Evolutionary conservation across 192 early-diverging fungal species (phyloP), one percentile per base, ranked within the genome.

Genomic region (Pilobolus umbonatus): DNA sequence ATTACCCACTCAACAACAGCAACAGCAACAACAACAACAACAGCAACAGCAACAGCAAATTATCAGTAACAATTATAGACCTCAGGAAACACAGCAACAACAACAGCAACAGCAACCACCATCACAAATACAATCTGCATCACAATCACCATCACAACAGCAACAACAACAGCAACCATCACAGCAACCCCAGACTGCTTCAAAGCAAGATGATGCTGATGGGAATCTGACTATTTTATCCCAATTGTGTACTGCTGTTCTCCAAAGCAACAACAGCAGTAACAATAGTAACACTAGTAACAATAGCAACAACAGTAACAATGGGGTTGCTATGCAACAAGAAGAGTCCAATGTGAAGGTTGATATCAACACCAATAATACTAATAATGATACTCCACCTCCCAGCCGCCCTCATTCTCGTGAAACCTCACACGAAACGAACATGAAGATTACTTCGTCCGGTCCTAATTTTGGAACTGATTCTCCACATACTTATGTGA

Each of bases 321-420:
- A 22, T 1, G 43, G 17, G 17, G 15, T 21, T 0, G 46, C 21
- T 14, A 42, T 17, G 19, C 39, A 12, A 17, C 14, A 42, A 42
- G 39, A 42, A 17, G 14, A 9, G 19, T 12, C 14, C 1, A 14
- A 1, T 1, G 21, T 35, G 0, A 54, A 38, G 52, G 24, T 11
- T 4, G 52, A 54, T 2, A n/a, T n/a, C n/a, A n/a, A n/a, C n/a
- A n/a, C n/a, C n/a, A n/a, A n/a, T n/a, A 17, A 42, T 4, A 53
- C 44, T 21, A 31, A 60, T 36, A 48, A 60, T 36, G 40, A 53
- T 4, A 67, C 65, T 5, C 65, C 65, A 15, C 65, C 65, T 4
- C 65, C 65, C 10, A 67, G 65, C 21, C 65, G 56, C 28, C 57
- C 57, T 30, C 65, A 67, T 54, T 67, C 57, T 43, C 65, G 65